These are phyloP conservation scores for Exidia glandulosa DNA, from an alignment of 768 basidiomycete genomes.

Conservation along the genomic window DNA sequence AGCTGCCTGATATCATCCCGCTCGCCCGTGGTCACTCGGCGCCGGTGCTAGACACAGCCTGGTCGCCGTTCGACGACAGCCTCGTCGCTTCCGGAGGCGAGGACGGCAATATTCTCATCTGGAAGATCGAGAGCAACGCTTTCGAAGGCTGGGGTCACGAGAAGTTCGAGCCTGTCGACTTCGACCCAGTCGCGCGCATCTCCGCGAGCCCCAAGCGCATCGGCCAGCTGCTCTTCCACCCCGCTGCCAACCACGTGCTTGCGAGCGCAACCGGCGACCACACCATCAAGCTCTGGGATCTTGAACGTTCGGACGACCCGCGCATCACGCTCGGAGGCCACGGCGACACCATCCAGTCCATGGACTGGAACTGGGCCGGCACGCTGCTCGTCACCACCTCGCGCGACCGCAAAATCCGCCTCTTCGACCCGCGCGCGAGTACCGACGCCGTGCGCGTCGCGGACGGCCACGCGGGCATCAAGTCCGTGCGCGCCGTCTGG, in stretches of 20 bases:
- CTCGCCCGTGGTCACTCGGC: slow-evolving; percentile 80
- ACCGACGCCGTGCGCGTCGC: slow-evolving; percentile 68
- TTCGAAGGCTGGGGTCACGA: slow-evolving; percentile 86
- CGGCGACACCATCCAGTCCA: slow-evolving; percentile 75
- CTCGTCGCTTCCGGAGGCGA: slow-evolving; percentile 88
- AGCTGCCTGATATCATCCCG: slow-evolving; percentile 86
- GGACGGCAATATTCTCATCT: slow-evolving; percentile 88
- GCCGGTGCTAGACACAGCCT: slow-evolving; percentile 87
- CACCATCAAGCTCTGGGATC: slow-evolving; percentile 84
- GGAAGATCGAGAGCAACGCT: slow-evolving; percentile 61
- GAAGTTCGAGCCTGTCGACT: slow-evolving; percentile 69
- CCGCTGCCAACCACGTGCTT: slow-evolving; percentile 77
- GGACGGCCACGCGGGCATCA: slow-evolving; percentile 90
- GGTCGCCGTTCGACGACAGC: slow-evolving; percentile 89
- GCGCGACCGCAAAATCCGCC: slow-evolving; percentile 80
- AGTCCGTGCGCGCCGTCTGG: slow-evolving; percentile 82
- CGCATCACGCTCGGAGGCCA: slow-evolving; percentile 59
- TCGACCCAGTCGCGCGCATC: slow-evolving; percentile 75
- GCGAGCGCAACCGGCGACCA: slow-evolving; percentile 80
- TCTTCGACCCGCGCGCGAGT: slow-evolving; percentile 85
- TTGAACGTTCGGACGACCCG: slow-evolving; percentile 59
- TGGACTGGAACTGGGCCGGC: slow-evolving; percentile 76
- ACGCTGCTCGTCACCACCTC: slow-evolving; percentile 79
- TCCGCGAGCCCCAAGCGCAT: slow-evolving; percentile 78
- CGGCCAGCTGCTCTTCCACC: slow-evolving; percentile 91